Percentiles rank a stretch among this genome's conserved stretches.
Evolutionary conservation across 495 filamentous ascomycete genomes (phyloP).

Genomic region (Trichoderma asperelloides): DNA sequence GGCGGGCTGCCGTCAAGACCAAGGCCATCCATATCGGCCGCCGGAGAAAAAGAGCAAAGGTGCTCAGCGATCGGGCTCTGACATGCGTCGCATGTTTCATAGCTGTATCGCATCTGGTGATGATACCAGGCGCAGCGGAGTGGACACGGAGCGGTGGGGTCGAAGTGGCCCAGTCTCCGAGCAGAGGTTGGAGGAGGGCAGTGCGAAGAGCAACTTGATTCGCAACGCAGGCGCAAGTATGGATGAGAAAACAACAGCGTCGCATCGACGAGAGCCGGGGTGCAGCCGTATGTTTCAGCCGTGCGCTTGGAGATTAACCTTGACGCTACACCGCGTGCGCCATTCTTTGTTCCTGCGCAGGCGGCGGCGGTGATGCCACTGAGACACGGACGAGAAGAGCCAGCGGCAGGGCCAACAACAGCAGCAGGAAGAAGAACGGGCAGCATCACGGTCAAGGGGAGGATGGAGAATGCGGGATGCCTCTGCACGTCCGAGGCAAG

Average conservation of each 20-base stretch:
- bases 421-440: not conserved
- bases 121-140: not conserved
- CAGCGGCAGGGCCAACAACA: not conserved
- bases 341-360: constrained; percentile 1
- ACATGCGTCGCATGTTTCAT: constrained; percentile 4
- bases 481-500: too few relatives aligned
- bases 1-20: too few relatives aligned
- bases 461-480: not conserved
- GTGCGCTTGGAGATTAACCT: not conserved
- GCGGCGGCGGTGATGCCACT: not conserved
- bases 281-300: constrained; percentile 7
- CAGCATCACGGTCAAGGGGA: not conserved
- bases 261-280: constrained; percentile 1
- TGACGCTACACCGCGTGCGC: constrained; percentile 1
- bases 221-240: not conserved
- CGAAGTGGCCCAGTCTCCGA: not conserved
- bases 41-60: constrained; percentile 1
- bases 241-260: not conserved
- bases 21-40: not conserved
- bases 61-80: constrained; percentile 4
- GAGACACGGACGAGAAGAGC: not conserved
- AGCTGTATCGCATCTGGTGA: not conserved
- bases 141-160: not conserved
- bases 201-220: not conserved
- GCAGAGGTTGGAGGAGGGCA: not conserved